Base-by-base conservation (phyloP, 164 flowering plant species). In the Saururus chinensis region DNA sequence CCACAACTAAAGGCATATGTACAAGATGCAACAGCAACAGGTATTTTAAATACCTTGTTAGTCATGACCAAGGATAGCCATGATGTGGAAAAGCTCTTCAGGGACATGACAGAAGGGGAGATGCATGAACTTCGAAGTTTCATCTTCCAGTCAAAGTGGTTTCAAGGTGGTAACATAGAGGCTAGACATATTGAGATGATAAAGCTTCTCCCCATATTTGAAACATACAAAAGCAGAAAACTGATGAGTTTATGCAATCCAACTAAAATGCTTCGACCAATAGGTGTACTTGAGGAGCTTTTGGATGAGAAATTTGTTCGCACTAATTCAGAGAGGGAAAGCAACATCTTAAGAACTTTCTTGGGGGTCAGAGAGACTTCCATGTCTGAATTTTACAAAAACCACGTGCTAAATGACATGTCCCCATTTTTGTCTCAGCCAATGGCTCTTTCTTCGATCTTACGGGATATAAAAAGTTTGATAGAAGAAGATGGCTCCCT, bases 101-200 rank as follows among this genome's bases (percentile, higher is more conserved):
- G 20, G 71, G 71, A 84, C 73, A 82, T 85, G 59, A 75, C 80
- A 21, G 89, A 82, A 73, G 89, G 88, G 53, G 98, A 87, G 75
- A 64, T 86, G 70, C 97, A 84, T 75, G 98, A 89, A 66, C 83
- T 93, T 62, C 79, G 92, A 60, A 84, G 89, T 75, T 93, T 81
- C 76, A 71, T 93, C 80, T 88, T 89, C 56, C 98, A 93, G 79
- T 85, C 87, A 9, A 93, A 86, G 71, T 93, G 98, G 98, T 93
- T 88, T 61, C 61, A 61, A 71, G 88, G 80, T 57, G 81, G 73
- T 49, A 73, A 70, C 59, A 78, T 92, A 76, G 75, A 77, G 64
- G 56, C 63, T 16, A 60, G 61, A 37, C 89, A 88, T 68, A 78
- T 86, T 56, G 68, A 80, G 42, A 54, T 77, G 25, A 80, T 89